Base-by-base conservation (phyloP, 2,329 filamentous ascomycete species). In the Pseudocercospora ulei region DNA sequence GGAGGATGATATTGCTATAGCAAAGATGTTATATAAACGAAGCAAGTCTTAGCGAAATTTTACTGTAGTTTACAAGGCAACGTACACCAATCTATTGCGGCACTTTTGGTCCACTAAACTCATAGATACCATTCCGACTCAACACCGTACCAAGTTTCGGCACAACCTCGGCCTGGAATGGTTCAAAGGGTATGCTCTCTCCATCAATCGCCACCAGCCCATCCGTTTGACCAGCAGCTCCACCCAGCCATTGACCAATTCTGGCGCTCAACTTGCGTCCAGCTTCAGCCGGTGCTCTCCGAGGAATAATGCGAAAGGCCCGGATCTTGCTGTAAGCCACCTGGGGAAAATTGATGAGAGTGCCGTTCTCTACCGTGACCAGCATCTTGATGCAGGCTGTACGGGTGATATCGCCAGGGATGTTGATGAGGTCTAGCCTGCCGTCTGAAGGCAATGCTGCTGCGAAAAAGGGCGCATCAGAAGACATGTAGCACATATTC, bases 201-300 rank as follows among this genome's bases (percentile, higher is more conserved):
- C 90, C 90, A 56, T 96, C 90, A 49, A 98, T 85, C 59, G 85
- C 92, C 58, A 98, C 92, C 59, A 82, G 90, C 1, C 88, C 88
- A 46, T 78, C 72, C 24, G 73, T 66, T 53, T 78, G 71, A 12
- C 46, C 48, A 2, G 65, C 37, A 2, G 25, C 27, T 4, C 53
- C 51, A 0, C 56, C 55, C 7, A 55, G 34, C 52, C 55, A 56
- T 25, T 49, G 37, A 7, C 48, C 40, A 3, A 56, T n/a, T 29
- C 48, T 52, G 12, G 50, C 43, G 2, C 51, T 40, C 18, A 54
- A 18, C 1, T 48, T 39, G 9, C 18, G 7, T n/a, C 18, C 18
- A 39, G 33, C 11, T 45, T 39, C 8, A 13, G 38, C 37, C 4
- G 35, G 39, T 8, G 41, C 48, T 11, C 47, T 35, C 2, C 54